These are phyloP conservation scores for Pichia cabralensis DNA, from an alignment of 805 yeast genomes.

Conservation along the genomic window DNA sequence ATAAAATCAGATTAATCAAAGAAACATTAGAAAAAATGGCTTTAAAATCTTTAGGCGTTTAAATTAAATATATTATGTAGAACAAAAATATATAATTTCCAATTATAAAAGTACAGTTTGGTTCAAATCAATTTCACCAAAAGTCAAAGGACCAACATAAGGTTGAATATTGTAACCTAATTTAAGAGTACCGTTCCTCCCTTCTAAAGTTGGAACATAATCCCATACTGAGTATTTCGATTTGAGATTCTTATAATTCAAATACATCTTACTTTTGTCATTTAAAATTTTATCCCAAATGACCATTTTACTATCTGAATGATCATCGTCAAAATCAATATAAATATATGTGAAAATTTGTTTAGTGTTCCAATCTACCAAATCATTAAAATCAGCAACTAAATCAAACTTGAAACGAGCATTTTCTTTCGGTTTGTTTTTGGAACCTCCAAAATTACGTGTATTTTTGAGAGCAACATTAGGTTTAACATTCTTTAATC, in stretches of 20 bases:
- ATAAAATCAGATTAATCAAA: no score
- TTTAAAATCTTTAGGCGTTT: no score
- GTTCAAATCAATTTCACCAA: constrained; percentile 42
- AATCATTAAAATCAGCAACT: constrained; percentile 59
- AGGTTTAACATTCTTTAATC: constrained; percentile 22
- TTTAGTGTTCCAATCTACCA: constrained; percentile 95
- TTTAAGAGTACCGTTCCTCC: constrained; percentile 55
- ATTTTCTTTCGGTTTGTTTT: constrained; percentile 67
- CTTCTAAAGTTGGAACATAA: constrained; percentile 48
- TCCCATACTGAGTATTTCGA: constrained; percentile 89
- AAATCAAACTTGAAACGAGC: constrained; percentile 63
- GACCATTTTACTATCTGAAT: constrained; percentile 41
- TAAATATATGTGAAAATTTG: constrained; percentile 89
- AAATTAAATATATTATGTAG: no score
- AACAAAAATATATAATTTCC: no score
- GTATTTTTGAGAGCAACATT: constrained; percentile 14
- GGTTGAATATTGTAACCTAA: constrained; percentile 94
- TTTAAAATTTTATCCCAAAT: constrained; percentile 86
- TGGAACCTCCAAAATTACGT: constrained; percentile 44
- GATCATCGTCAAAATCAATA: constrained; percentile 44
- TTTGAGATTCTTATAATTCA: constrained; percentile 41
- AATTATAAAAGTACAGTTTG: no score
- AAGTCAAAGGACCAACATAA: constrained; percentile 67
- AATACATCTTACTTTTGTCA: constrained; percentile 43
- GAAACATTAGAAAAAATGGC: no score